Conservation (phyloP, 495 filamentous ascomycete species). For the Astrocystis sublimbata region DNA sequence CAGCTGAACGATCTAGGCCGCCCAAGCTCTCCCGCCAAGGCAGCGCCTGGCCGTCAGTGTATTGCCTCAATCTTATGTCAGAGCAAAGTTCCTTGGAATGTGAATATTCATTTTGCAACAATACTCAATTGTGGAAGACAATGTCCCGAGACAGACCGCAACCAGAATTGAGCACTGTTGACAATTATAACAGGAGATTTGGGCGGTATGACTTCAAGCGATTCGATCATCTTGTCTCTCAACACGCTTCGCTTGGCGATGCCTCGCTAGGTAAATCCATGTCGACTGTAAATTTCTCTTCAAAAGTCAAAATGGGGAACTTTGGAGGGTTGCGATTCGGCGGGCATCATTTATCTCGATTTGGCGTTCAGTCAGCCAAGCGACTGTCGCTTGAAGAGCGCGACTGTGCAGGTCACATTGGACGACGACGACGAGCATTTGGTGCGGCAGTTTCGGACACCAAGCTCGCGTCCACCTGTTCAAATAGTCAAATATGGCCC, state of each 20-base stretch:
- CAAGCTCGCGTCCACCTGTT: slow-evolving; percentile 10
- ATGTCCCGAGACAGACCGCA: slow-evolving; percentile 10
- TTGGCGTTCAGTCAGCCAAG: slow-evolving; percentile 31
- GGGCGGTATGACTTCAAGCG: slow-evolving; percentile 25
- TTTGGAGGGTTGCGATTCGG: slow-evolving; percentile 24
- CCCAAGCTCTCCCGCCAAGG: neutral
- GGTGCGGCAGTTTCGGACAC: neutral
- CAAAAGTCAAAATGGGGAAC: slow-evolving; percentile 39
- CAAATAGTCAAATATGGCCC: slow-evolving; percentile 24
- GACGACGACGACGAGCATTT: slow-evolving; percentile 30
- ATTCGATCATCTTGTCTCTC: slow-evolving; percentile 20
- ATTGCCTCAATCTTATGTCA: neutral
- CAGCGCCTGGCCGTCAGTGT: neutral
- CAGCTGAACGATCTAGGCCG: slow-evolving; percentile 4
- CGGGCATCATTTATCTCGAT: slow-evolving; percentile 38
- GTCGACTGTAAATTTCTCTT: slow-evolving; percentile 38
- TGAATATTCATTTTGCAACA: neutral
- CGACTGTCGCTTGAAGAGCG: slow-evolving; percentile 32
- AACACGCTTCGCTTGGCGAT: slow-evolving; percentile 18
- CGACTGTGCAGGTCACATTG: slow-evolving; percentile 32
- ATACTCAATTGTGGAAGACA: neutral
- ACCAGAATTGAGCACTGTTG: slow-evolving; percentile 14
- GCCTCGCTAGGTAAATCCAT: slow-evolving; percentile 19
- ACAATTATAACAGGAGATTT: slow-evolving; percentile 22
- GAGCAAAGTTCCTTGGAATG: neutral